Percentiles rank a stretch among this genome's conserved stretches.
These are phyloP conservation scores for Rhizophlyctis rosea DNA, from an alignment of 192 early-diverging fungal species.

Conservation along the genomic window DNA sequence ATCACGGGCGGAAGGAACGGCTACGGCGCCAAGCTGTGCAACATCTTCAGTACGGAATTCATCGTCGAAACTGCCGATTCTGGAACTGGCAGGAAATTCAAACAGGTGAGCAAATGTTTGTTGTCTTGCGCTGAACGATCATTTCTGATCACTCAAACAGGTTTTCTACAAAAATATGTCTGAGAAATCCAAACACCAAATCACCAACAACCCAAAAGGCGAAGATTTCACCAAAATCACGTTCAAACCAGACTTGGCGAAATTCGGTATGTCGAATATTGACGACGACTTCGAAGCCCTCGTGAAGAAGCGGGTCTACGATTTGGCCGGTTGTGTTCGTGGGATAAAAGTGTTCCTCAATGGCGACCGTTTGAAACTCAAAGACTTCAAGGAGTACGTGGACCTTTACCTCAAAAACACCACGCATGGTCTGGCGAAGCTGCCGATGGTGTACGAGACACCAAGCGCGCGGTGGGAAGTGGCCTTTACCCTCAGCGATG, in stretches of 20 bases:
- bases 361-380: conserved; percentile 75
- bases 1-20: conserved; percentile 96
- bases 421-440: conserved; percentile 8
- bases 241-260: conserved; percentile 88
- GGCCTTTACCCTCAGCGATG: conserved; percentile 86
- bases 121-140: background rate
- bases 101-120: conserved; percentile 52
- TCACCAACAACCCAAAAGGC: conserved; percentile 61
- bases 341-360: conserved; percentile 88
- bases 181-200: conserved; percentile 67
- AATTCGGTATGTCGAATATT: conserved; percentile 84
- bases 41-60: conserved; percentile 95
- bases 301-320: conserved; percentile 89
- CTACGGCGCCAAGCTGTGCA: conserved; percentile 82
- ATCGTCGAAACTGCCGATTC: conserved; percentile 88
- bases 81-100: conserved; percentile 65
- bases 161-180: conserved; percentile 89
- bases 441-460: conserved; percentile 65
- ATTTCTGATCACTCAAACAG: conserved; percentile 14
- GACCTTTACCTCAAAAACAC: conserved; percentile 63
- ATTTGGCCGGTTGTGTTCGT: conserved; percentile 81
- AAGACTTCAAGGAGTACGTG: conserved; percentile 86
- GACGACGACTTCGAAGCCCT: conserved; percentile 85
- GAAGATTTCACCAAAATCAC: conserved; percentile 89
- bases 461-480: conserved; percentile 90